phyloP scores from a whole-genome alignment of 306 rosid genomes.

The Acacia acuminata region DNA sequence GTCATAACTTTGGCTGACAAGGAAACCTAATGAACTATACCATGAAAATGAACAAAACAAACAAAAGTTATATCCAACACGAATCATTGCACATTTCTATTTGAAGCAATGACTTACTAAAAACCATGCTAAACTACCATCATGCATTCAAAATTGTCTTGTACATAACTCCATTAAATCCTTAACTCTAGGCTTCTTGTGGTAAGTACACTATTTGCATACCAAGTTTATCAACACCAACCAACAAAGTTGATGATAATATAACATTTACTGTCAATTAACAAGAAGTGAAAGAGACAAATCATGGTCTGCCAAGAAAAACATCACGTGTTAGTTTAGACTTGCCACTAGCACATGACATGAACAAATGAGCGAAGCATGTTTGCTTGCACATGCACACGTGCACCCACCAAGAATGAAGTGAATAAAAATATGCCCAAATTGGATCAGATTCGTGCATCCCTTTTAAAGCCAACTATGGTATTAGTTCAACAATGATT shows the following conservation, averaged over 20 bases:
- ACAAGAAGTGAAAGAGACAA: neutral
- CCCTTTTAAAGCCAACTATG: no score
- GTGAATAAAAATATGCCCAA: no score
- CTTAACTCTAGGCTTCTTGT: neutral
- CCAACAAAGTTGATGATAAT: neutral
- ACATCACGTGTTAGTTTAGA: neutral
- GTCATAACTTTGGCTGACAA: neutral
- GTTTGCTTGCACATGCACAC: neutral
- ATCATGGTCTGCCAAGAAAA: neutral
- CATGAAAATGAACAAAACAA: neutral
- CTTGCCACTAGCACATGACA: neutral
- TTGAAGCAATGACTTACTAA: neutral
- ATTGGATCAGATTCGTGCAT: no score
- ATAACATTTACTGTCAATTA: neutral
- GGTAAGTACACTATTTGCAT: neutral
- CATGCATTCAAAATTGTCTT: neutral
- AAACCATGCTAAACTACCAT: neutral
- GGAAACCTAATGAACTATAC: neutral
- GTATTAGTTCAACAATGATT: no score
- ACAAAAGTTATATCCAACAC: neutral
- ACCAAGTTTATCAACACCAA: neutral
- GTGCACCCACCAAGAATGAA: no score
- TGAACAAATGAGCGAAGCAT: neutral
- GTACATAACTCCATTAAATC: neutral
- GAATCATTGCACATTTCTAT: neutral